phyloP scores from a whole-genome alignment of 352 stramenopile genomes.

The Elongisporangium anandrum region DNA sequence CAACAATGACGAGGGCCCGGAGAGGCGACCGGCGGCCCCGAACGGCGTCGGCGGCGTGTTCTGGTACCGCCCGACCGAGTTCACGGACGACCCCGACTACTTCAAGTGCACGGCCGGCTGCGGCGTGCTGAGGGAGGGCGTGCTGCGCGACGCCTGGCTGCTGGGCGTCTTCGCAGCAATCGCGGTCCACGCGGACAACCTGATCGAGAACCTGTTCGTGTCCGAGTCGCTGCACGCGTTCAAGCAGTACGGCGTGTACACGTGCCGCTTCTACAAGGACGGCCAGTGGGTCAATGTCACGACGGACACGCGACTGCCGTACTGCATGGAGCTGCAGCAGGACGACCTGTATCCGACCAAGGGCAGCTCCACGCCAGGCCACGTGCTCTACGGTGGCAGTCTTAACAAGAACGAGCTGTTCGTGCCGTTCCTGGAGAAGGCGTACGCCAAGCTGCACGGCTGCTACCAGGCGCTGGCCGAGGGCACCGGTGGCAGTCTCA shows the following conservation, averaged over 20 bases:
- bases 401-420: constrained; percentile 85
- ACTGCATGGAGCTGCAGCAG: constrained; percentile 36
- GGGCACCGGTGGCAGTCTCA: constrained; percentile 31
- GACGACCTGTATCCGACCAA: constrained; percentile 26
- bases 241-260: constrained; percentile 86
- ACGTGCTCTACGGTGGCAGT: constrained; percentile 67
- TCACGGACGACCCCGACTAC: constrained; percentile 75
- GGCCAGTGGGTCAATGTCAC: constrained; percentile 85
- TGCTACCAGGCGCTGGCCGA: constrained; percentile 57
- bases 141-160: constrained; percentile 82
- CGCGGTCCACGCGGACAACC: constrained; percentile 68
- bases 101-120: constrained; percentile 73
- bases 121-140: constrained; percentile 48
- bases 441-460: constrained; percentile 87
- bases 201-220: constrained; percentile 91
- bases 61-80: constrained; percentile 75
- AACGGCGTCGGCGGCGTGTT: constrained; percentile 18
- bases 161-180: constrained; percentile 82
- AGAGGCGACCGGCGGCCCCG: too few relatives aligned
- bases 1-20: not conserved
- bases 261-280: constrained; percentile 92
- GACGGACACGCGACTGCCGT: constrained; percentile 84
- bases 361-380: constrained; percentile 26
- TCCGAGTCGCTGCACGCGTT: constrained; percentile 76
- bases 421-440: constrained; percentile 85